phyloP scores from a whole-genome alignment of 2,329 filamentous ascomycete genomes.

The Colletotrichum kahawae region DNA sequence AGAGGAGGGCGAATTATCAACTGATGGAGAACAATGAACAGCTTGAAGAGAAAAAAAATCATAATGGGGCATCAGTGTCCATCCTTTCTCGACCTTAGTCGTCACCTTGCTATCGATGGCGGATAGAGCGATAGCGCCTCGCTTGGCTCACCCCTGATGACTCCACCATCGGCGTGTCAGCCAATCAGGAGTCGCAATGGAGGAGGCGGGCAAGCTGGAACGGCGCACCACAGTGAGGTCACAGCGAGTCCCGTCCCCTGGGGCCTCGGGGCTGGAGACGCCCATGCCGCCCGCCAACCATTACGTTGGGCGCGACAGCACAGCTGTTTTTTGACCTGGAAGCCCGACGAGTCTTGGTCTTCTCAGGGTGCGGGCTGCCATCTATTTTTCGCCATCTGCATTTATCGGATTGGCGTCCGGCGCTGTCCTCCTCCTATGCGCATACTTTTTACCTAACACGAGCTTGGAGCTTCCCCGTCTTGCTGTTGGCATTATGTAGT shows the following conservation, averaged over 20 bases:
- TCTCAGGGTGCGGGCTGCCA: neutral
- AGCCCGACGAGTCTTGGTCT: neutral
- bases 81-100: conserved; percentile 21
- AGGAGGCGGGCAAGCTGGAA: conserved; percentile 11
- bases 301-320: conserved; percentile 1
- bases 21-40: conserved; percentile 22
- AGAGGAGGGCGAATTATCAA: conserved; percentile 19
- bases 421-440: neutral
- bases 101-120: conserved; percentile 21
- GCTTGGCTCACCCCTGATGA: conserved; percentile 19
- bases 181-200: neutral
- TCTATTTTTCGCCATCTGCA: neutral
- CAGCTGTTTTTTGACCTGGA: neutral
- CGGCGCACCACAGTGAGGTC: conserved; percentile 20
- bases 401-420: neutral
- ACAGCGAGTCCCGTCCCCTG: conserved; percentile 1
- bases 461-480: neutral
- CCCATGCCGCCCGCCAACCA: conserved; percentile 2
- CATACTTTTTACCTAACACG: conserved; percentile 4
- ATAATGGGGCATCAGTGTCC: conserved; percentile 19
- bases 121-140: conserved; percentile 24
- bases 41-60: conserved; percentile 21
- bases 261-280: conserved; percentile 8
- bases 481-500: neutral
- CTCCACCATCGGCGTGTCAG: neutral